Evolutionary conservation across 2,329 filamentous ascomycete species (phyloP).

Genomic region (Epichloe bromicola): DNA sequence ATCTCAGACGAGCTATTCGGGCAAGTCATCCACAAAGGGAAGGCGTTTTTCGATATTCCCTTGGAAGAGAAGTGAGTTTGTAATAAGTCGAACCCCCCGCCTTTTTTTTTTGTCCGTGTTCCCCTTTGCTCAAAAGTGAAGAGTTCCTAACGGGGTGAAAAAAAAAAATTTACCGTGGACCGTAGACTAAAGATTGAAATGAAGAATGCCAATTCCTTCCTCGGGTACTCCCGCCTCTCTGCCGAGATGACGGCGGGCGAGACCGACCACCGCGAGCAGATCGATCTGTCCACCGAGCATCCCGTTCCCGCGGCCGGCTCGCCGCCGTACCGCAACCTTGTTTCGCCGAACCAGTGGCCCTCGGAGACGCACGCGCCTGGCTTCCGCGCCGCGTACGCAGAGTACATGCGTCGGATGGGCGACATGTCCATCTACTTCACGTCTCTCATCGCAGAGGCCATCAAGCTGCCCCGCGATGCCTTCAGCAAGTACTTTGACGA

Average conservation of each 20-base stretch:
- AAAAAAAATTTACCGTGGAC: neutral
- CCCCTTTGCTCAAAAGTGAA: neutral
- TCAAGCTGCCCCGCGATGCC: slow-evolving; percentile 53
- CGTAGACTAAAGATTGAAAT: slow-evolving; percentile 52
- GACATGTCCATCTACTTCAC: slow-evolving; percentile 62
- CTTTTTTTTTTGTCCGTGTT: neutral
- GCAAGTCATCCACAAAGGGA: slow-evolving; percentile 53
- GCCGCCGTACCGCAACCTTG: slow-evolving; percentile 61
- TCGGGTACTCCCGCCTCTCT: slow-evolving; percentile 54
- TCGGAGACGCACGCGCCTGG: slow-evolving; percentile 45
- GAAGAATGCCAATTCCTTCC: slow-evolving; percentile 60
- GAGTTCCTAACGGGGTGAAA: too few relatives aligned
- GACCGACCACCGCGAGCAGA: slow-evolving; percentile 72
- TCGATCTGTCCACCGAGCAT: slow-evolving; percentile 75
- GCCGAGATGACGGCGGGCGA: slow-evolving; percentile 61
- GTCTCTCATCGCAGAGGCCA: slow-evolving; percentile 70
- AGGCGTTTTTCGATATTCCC: slow-evolving; percentile 65
- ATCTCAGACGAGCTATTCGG: slow-evolving; percentile 53
- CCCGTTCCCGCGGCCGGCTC: slow-evolving; percentile 46
- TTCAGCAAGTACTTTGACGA: slow-evolving; percentile 71
- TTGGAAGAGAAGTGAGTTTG: slow-evolving; percentile 53
- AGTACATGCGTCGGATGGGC: slow-evolving; percentile 69
- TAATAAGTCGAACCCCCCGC: too few relatives aligned
- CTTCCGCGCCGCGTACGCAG: slow-evolving; percentile 56
- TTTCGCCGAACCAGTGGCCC: slow-evolving; percentile 74